Conservation (phyloP, 75 land plant genomes). For the Pinus tabuliformis region DNA sequence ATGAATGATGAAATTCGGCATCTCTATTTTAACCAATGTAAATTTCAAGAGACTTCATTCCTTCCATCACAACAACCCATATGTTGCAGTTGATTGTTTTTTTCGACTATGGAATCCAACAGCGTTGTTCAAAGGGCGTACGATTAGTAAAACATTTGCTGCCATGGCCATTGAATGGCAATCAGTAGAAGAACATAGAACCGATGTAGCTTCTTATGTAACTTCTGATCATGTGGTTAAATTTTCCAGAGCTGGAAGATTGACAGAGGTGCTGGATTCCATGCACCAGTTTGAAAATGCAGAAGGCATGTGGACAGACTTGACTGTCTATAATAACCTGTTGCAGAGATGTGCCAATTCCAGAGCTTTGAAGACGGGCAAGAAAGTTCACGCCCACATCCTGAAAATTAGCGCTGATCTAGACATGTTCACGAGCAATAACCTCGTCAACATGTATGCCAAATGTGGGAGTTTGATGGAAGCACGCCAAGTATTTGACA, state of each 20-base stretch:
- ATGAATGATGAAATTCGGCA: too few species aligned
- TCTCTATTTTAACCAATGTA: too few species aligned
- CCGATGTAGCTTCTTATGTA: background rate
- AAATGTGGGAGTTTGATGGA: slow-evolving; percentile 10
- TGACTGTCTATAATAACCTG: slow-evolving; percentile 12
- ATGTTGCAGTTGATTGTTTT: too few species aligned
- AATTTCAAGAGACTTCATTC: too few species aligned
- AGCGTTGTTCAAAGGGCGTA: too few species aligned
- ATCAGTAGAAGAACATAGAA: background rate
- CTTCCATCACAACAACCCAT: too few species aligned
- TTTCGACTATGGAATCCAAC: too few species aligned
- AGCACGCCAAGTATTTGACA: slow-evolving; percentile 27
- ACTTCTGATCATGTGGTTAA: background rate
- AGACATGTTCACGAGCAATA: slow-evolving; percentile 19
- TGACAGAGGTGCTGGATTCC: slow-evolving; percentile 13
- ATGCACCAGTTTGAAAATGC: slow-evolving; percentile 11
- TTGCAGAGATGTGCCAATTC: slow-evolving; percentile 25
- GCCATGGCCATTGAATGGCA: background rate
- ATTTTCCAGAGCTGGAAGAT: slow-evolving; percentile 4
- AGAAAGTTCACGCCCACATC: slow-evolving; percentile 22
- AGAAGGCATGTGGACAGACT: slow-evolving; percentile 15
- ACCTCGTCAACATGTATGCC: slow-evolving; percentile 27
- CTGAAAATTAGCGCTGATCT: background rate
- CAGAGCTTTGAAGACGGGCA: slow-evolving; percentile 18
- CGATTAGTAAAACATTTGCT: too few species aligned